Base-by-base conservation (phyloP, 495 filamentous ascomycete species). In the Saxispiralis lemnorum region DNA sequence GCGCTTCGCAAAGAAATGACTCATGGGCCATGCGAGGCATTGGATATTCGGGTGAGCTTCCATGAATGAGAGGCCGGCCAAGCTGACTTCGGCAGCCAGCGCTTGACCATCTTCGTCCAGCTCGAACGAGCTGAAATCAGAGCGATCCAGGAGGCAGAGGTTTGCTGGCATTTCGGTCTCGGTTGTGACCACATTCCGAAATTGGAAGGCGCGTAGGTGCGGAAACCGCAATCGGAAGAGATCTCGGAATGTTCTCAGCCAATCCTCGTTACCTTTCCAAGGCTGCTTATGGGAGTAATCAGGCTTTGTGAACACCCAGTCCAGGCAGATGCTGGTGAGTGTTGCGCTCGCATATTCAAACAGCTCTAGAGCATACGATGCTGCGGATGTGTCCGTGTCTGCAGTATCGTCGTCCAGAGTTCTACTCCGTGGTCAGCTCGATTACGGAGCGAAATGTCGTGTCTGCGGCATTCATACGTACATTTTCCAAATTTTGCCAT, bases 21-120 rank as follows among this genome's bases (percentile, higher is more conserved):
- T 51, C 39, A 61, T 53, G 0, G 58, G 58, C 56, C 56, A 61
- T 7, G 52, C 56, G 16, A 61, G 41, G 31, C 54, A 59, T 35
- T 52, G 40, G 1, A 61, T 41, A n/a, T 52, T 55, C 6, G 45
- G 39, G 35, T 61, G 58, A 0, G 54, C 52, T 41, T 61, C 58
- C 44, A 61, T 53, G 41, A 61, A 61, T 2, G 50, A 47, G 12
- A 61, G 49, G 21, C 51, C 49, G 2, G 35, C 19, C 19, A 24
- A 4, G 17, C 17, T 19, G 35, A 39, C 28, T 10, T 35, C 36
- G 2, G 9, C 12, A 7, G 11, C 9, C 16, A 16, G 6, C 10
- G 18, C n/a, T 34, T 12, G n/a, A 14, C 36, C n/a, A 12, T 21
- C 16, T 7, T 54, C 53, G 16, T 49, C 38, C 11, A 56, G 49